Percentiles rank a stretch among this genome's conserved stretches.
Conservation (phyloP, 177 flowering plant species). For the Vitis hybrid region DNA sequence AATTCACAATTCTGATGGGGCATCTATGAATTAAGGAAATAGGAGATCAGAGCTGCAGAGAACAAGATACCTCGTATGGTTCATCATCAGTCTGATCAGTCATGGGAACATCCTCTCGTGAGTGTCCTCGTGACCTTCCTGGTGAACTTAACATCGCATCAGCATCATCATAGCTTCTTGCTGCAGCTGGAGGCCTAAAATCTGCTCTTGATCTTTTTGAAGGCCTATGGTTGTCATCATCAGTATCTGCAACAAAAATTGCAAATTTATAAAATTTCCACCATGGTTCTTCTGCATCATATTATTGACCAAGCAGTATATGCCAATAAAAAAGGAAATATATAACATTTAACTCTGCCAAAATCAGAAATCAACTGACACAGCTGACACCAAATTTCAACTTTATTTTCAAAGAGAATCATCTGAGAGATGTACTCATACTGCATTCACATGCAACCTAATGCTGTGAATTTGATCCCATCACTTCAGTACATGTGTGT, state of each 20-base stretch:
- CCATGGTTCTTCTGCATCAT: neutral
- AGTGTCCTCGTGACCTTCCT: constrained; percentile 58
- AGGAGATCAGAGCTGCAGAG: neutral
- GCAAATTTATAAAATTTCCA: neutral
- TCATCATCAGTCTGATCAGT: constrained; percentile 90
- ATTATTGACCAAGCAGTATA: too few relatives aligned
- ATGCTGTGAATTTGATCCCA: too few relatives aligned
- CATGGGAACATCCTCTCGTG: constrained; percentile 82
- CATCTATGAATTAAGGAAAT: neutral
- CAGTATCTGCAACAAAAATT: constrained; percentile 59
- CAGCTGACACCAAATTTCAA: too few relatives aligned
- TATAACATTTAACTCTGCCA: too few relatives aligned
- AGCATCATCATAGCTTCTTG: constrained; percentile 57
- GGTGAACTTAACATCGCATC: constrained; percentile 85
- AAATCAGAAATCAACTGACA: too few relatives aligned
- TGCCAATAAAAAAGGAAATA: too few relatives aligned
- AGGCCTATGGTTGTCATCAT: constrained; percentile 81
- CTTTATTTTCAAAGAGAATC: too few relatives aligned
- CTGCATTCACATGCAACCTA: too few relatives aligned
- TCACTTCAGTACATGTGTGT: too few relatives aligned
- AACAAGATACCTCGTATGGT: constrained; percentile 56
- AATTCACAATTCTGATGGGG: neutral
- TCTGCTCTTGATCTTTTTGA: constrained; percentile 81
- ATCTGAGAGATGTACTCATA: too few relatives aligned
- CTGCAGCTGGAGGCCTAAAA: constrained; percentile 52